phyloP scores from a whole-genome alignment of 768 basidiomycete species.

The Imleria badia region DNA sequence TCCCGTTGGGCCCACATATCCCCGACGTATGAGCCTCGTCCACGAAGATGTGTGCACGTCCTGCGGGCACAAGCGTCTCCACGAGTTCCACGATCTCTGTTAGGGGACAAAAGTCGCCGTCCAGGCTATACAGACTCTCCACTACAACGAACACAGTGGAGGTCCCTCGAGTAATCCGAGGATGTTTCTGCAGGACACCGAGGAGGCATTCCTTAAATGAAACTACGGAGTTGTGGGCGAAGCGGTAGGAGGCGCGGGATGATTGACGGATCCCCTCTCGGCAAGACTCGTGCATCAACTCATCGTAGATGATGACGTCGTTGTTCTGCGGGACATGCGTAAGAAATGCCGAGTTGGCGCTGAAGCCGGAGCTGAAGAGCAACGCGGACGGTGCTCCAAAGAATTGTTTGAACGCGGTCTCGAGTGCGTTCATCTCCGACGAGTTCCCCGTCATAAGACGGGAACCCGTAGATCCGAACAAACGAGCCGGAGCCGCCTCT shows the following conservation, averaged over 20 bases:
- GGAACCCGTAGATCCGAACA: constrained; percentile 52
- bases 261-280: constrained; percentile 51
- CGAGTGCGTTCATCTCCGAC: constrained; percentile 13
- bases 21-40: constrained; percentile 63
- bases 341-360: constrained; percentile 53
- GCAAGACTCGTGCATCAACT: constrained; percentile 50
- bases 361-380: constrained; percentile 55
- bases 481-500: constrained; percentile 6
- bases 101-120: constrained; percentile 54
- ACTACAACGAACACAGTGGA: constrained; percentile 47
- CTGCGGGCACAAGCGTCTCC: constrained; percentile 36
- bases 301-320: constrained; percentile 55
- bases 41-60: constrained; percentile 45
- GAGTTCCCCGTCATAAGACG: constrained; percentile 45
- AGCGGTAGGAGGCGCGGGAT: constrained; percentile 29
- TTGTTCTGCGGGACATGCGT: constrained; percentile 41
- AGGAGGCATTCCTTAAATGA: constrained; percentile 33
- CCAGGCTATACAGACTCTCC: constrained; percentile 62
- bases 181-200: constrained; percentile 22
- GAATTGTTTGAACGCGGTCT: constrained; percentile 9
- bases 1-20: constrained; percentile 46
- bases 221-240: constrained; percentile 46
- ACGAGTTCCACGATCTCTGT: constrained; percentile 39
- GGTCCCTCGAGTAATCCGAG: constrained; percentile 24
- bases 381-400: constrained; percentile 40